These are phyloP conservation scores for Trichoderma endophyticum DNA, from an alignment of 2,329 filamentous ascomycete genomes.

Conservation along the genomic window DNA sequence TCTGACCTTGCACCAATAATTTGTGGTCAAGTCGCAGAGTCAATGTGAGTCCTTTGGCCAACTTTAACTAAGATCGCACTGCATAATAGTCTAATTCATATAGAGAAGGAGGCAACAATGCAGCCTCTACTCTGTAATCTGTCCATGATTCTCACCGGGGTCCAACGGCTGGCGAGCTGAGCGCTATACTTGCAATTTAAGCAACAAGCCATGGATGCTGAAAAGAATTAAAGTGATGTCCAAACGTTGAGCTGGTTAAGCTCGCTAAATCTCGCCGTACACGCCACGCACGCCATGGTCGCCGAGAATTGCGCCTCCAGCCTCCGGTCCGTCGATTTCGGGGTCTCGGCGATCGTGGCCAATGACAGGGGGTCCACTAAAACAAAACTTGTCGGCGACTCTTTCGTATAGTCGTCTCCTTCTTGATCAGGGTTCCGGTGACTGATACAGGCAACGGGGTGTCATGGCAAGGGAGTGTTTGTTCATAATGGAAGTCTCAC, in stretches of 20 bases:
- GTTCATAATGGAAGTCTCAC: not conserved
- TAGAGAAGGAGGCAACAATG: not conserved
- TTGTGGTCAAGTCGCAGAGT: not conserved
- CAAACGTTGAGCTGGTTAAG: not conserved
- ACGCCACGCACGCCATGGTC: constrained; percentile 20
- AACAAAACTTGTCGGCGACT: constrained; percentile 15
- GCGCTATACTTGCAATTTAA: not conserved
- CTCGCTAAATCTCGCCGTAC: not conserved
- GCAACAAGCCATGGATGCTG: not conserved
- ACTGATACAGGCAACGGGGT: not conserved
- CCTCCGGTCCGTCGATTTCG: constrained; percentile 9
- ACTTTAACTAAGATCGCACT: not conserved
- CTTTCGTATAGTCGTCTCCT: not conserved
- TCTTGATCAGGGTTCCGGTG: not conserved
- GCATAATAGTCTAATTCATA: not conserved
- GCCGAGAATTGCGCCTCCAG: constrained; percentile 18
- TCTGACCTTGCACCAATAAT: not conserved
- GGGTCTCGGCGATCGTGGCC: constrained; percentile 17
- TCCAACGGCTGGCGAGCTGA: not conserved
- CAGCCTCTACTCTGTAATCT: not conserved
- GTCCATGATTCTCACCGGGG: not conserved
- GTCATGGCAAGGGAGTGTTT: not conserved
- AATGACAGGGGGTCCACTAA: constrained; percentile 11
- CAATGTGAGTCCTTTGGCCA: not conserved
- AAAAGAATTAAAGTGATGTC: not conserved